These are phyloP conservation scores for Aspergillus ruber DNA, from an alignment of 2,329 filamentous ascomycete species.

Conservation along the genomic window DNA sequence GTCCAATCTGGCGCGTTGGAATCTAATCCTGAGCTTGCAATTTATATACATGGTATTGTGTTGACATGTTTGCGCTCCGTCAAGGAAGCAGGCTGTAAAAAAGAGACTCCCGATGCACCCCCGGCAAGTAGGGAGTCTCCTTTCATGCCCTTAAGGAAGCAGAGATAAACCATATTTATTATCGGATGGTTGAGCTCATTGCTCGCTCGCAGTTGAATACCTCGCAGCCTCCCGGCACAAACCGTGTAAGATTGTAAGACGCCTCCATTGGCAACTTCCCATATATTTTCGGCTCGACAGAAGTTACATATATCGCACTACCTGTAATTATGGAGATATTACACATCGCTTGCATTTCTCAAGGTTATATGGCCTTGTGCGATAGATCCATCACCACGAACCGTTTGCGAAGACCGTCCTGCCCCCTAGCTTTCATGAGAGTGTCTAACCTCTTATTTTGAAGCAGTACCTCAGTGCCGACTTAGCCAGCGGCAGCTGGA, in stretches of 20 bases:
- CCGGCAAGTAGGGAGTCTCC: not conserved
- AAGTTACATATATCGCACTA: constrained; percentile 10
- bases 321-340: constrained; percentile 13
- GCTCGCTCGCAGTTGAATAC: not conserved
- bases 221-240: not conserved
- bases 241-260: not conserved
- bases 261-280: constrained; percentile 1
- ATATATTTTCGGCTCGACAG: not conserved
- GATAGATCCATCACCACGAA: constrained; percentile 9
- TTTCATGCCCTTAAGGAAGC: not conserved
- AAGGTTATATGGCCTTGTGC: constrained; percentile 11
- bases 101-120: not conserved
- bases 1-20: constrained; percentile 15
- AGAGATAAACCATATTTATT: not conserved
- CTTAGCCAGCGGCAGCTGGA: constrained; percentile 10
- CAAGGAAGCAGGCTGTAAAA: constrained; percentile 1
- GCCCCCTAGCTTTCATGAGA: constrained; percentile 14
- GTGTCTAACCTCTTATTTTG: constrained; percentile 11
- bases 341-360: constrained; percentile 14
- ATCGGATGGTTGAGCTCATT: not conserved
- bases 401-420: constrained; percentile 14
- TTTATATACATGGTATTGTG: constrained; percentile 14
- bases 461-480: constrained; percentile 12
- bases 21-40: constrained; percentile 11
- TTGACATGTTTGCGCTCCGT: constrained; percentile 12